phyloP scores from a whole-genome alignment of 2,329 filamentous ascomycete genomes.

The Calycina herbarum region DNA sequence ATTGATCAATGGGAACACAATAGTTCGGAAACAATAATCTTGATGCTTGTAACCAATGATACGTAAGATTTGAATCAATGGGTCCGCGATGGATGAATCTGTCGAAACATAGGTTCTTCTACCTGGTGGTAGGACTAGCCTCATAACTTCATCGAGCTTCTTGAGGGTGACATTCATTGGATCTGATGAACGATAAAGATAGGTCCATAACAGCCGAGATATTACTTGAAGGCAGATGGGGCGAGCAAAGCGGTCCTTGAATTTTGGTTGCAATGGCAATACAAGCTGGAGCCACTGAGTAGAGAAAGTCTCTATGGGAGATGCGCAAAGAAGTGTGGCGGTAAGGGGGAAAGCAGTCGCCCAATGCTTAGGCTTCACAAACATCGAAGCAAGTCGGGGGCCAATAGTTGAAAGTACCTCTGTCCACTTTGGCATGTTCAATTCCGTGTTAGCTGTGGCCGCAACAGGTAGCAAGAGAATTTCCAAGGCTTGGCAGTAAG shows the following conservation, averaged over 20 bases:
- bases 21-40: slow-evolving; percentile 86
- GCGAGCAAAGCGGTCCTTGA: slow-evolving; percentile 80
- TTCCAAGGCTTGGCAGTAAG: slow-evolving; percentile 90
- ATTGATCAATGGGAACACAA: slow-evolving; percentile 95
- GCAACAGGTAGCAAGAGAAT: slow-evolving; percentile 85
- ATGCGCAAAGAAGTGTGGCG: slow-evolving; percentile 83
- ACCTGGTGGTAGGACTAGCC: slow-evolving; percentile 76
- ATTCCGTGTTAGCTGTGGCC: slow-evolving; percentile 73
- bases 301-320: slow-evolving; percentile 78
- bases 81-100: slow-evolving; percentile 81
- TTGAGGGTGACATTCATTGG: slow-evolving; percentile 64
- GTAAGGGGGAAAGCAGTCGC: slow-evolving; percentile 83
- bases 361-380: slow-evolving; percentile 93
- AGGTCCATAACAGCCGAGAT: slow-evolving; percentile 90
- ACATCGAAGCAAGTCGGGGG: slow-evolving; percentile 77
- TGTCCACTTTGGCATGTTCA: slow-evolving; percentile 81
- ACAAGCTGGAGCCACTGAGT: slow-evolving; percentile 85
- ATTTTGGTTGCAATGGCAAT: slow-evolving; percentile 71
- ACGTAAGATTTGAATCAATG: slow-evolving; percentile 88
- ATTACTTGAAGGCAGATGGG: slow-evolving; percentile 84
- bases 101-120: slow-evolving; percentile 80
- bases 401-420: slow-evolving; percentile 79
- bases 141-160: slow-evolving; percentile 88
- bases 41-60: slow-evolving; percentile 93
- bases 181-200: slow-evolving; percentile 78